Percentiles rank a stretch among this genome's conserved stretches.
Conservation (phyloP, 495 filamentous ascomycete species). For the Aspergillus kassunensis region DNA sequence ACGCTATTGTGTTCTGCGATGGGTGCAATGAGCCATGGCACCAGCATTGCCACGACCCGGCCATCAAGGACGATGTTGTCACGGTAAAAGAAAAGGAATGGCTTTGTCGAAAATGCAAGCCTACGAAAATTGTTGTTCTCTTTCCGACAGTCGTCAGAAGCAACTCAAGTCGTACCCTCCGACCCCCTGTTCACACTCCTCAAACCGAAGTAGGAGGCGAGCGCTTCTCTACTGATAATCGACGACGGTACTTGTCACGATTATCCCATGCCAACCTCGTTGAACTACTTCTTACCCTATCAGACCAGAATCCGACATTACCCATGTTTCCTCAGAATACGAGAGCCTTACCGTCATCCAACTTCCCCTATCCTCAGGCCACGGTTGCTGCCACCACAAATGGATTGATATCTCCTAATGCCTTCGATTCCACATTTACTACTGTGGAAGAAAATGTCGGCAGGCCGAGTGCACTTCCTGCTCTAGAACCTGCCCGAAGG, state of each 20-base stretch:
- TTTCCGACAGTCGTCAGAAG: slow-evolving; percentile 21
- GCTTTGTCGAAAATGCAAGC: slow-evolving; percentile 70
- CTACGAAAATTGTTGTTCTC: slow-evolving; percentile 28
- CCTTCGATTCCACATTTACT: background rate
- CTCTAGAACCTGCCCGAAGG: slow-evolving; percentile 4
- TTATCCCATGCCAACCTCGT: slow-evolving; percentile 41
- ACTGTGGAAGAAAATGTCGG: background rate
- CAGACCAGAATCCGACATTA: slow-evolving; percentile 28
- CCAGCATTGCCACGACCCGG: slow-evolving; percentile 84
- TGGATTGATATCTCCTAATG: background rate
- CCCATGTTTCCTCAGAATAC: slow-evolving; percentile 40
- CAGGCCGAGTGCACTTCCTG: background rate
- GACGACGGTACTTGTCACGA: slow-evolving; percentile 38
- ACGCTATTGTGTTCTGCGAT: slow-evolving; percentile 94
- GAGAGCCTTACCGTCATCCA: slow-evolving; percentile 21
- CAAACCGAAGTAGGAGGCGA: slow-evolving; percentile 23
- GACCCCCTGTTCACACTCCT: slow-evolving; percentile 11
- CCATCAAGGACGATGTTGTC: slow-evolving; percentile 68
- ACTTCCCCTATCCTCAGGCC: slow-evolving; percentile 14
- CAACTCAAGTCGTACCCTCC: slow-evolving; percentile 19
- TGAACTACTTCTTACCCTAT: slow-evolving; percentile 36
- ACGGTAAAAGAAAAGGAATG: slow-evolving; percentile 64
- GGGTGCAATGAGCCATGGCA: slow-evolving; percentile 87
- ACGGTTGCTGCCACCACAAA: background rate
- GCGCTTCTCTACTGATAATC: slow-evolving; percentile 25